A percentile compares a stretch with the other conserved stretches of the same genome.
Evolutionary conservation across 208 protist species (phyloP).

Genomic region (Crithidia bombi): DNA sequence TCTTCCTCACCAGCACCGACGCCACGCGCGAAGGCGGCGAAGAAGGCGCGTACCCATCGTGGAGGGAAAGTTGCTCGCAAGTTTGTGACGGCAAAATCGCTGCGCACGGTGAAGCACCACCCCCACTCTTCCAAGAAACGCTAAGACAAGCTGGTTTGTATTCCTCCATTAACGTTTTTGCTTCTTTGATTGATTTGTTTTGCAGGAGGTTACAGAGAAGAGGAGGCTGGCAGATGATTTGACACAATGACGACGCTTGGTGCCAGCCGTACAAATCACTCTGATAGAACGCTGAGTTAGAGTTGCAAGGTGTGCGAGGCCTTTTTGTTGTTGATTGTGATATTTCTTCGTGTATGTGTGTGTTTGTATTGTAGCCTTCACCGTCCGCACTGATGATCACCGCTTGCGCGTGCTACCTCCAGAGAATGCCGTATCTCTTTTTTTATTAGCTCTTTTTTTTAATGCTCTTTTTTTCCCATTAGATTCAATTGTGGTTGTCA

Average conservation of each 20-base stretch:
- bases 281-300: no score
- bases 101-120: constrained; percentile 7
- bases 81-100: constrained; percentile 34
- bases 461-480: neutral
- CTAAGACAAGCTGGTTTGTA: neutral
- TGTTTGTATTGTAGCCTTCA: neutral
- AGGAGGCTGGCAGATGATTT: neutral
- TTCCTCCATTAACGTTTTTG: neutral
- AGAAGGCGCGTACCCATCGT: neutral
- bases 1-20: neutral
- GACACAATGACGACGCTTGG: no score
- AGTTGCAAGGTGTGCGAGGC: neutral
- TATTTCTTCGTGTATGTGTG: neutral
- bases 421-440: neutral
- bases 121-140: neutral
- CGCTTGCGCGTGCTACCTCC: no score
- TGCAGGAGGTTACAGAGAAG: neutral
- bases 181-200: neutral
- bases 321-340: neutral
- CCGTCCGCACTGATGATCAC: no score
- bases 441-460: neutral
- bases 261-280: no score
- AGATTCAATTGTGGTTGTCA: no score
- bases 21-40: neutral
- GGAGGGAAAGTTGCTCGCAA: constrained; percentile 10